Evolutionary conservation across 768 basidiomycete species (phyloP).

Genomic region (Mycena haematopus): DNA sequence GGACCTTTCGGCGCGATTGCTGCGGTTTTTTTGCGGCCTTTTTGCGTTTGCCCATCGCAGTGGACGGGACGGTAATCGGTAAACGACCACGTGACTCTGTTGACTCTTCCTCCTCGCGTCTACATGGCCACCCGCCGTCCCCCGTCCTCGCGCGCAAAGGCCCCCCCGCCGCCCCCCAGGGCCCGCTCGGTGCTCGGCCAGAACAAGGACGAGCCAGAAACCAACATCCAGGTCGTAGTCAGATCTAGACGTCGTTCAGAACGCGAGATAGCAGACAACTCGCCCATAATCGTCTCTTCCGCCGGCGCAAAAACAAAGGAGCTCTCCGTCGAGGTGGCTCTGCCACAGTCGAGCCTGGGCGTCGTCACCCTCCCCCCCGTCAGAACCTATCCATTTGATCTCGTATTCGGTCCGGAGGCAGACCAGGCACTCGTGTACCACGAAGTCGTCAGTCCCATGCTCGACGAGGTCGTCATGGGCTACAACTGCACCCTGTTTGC

Average conservation of each 20-base stretch:
- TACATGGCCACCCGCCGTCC: constrained; percentile 72
- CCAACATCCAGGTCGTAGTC: constrained; percentile 93
- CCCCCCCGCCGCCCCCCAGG: constrained; percentile 46
- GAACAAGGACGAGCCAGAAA: constrained; percentile 62
- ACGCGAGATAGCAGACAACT: constrained; percentile 83
- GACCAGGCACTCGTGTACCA: constrained; percentile 94
- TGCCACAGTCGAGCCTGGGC: constrained; percentile 74
- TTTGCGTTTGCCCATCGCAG: constrained; percentile 86
- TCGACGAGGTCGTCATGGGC: constrained; percentile 92
- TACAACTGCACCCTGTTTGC: constrained; percentile 99
- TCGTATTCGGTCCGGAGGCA: constrained; percentile 96
- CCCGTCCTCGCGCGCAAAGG: constrained; percentile 53
- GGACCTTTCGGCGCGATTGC: constrained; percentile 68
- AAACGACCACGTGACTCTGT: constrained; percentile 31
- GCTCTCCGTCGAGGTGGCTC: constrained; percentile 80
- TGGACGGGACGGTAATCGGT: background rate
- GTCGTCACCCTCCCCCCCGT: constrained; percentile 76
- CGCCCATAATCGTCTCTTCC: constrained; percentile 86
- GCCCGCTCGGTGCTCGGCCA: constrained; percentile 58
- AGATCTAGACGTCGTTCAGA: constrained; percentile 88
- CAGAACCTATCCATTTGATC: constrained; percentile 91
- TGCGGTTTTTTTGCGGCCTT: constrained; percentile 86
- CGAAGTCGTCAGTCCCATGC: constrained; percentile 90
- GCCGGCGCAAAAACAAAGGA: constrained; percentile 77
- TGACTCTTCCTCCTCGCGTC: constrained; percentile 11